Conservation (phyloP, 345 rosid species). For the Corchorus capsularis region DNA sequence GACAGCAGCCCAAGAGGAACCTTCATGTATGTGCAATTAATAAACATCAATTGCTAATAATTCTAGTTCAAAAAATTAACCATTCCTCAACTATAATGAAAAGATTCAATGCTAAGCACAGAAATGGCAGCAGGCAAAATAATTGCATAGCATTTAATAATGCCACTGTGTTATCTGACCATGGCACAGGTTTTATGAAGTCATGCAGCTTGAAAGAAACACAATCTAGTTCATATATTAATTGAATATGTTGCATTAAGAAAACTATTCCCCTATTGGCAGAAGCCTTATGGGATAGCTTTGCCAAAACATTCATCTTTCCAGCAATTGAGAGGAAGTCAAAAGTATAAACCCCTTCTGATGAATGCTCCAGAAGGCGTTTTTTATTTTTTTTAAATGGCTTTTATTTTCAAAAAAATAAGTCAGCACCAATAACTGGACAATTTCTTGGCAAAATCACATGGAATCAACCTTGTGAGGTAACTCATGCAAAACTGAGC, state of each 20-base stretch:
- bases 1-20: constrained; percentile 98
- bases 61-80: constrained; percentile 17
- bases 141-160: background rate
- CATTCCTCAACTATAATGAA: constrained; percentile 6
- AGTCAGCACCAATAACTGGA: background rate
- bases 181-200: background rate
- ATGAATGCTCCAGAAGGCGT: background rate
- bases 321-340: too few relatives aligned
- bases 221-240: background rate
- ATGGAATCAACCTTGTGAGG: background rate
- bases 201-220: background rate
- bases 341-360: too few relatives aligned
- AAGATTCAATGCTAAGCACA: constrained; percentile 12
- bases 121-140: constrained; percentile 9
- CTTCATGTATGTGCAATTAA: constrained; percentile 36
- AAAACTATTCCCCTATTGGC: background rate
- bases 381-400: too few relatives aligned
- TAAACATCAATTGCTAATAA: background rate
- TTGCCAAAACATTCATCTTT: background rate
- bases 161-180: background rate
- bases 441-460: background rate
- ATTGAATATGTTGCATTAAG: background rate
- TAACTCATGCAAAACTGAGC: background rate
- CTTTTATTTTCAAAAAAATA: background rate
- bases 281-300: background rate